These are phyloP conservation scores for Fimicolochytrium jonesii DNA, from an alignment of 192 early-diverging fungal species.

Conservation along the genomic window DNA sequence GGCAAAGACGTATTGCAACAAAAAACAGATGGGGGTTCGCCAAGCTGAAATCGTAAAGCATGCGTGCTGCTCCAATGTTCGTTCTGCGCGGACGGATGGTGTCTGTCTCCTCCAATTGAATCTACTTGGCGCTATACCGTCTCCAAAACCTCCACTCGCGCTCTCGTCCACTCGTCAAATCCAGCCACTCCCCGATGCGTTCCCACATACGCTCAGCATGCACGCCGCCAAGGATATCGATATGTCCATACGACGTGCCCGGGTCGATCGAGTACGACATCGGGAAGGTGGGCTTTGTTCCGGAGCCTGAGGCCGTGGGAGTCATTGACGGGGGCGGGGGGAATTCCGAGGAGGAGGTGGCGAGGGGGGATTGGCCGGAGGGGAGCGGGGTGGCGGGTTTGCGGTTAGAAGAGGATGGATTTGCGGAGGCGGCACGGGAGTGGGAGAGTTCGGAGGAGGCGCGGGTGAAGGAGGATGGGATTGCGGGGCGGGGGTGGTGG, in stretches of 20 bases:
- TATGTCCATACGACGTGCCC: constrained; percentile 31
- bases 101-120: too few relatives aligned
- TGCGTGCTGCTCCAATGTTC: too few relatives aligned
- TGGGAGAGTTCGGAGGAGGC: too few relatives aligned
- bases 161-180: constrained; percentile 27
- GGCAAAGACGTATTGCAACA: too few relatives aligned
- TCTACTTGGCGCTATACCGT: constrained; percentile 43
- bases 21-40: too few relatives aligned
- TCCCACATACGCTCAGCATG: constrained; percentile 43
- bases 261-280: constrained; percentile 23
- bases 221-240: constrained; percentile 40
- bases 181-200: constrained; percentile 40
- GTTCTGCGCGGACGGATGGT: too few relatives aligned
- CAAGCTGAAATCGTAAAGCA: too few relatives aligned
- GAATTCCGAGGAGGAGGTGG: not conserved
- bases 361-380: not conserved
- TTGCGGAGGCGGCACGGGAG: too few relatives aligned
- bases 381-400: not conserved
- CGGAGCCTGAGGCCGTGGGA: not conserved
- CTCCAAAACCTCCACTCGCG: constrained; percentile 40
- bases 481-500: too few relatives aligned
- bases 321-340: not conserved
- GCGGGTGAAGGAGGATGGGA: too few relatives aligned
- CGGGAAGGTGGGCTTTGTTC: not conserved
- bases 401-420: too few relatives aligned